Percentiles rank a stretch among this genome's conserved stretches.
Conservation (phyloP, 768 basidiomycete species). For the Cyathus striatus region DNA sequence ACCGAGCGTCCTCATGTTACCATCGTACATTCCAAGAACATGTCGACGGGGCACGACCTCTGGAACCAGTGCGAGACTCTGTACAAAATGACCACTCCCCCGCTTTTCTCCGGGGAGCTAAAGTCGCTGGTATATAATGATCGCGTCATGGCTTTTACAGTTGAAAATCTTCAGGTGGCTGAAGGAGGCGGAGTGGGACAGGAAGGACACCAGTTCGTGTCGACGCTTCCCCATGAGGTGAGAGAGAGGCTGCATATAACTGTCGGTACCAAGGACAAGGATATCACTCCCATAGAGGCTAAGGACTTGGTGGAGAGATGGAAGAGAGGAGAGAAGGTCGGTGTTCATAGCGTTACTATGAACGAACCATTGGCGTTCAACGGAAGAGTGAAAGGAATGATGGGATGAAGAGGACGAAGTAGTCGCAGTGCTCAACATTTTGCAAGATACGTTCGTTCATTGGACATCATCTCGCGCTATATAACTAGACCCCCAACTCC, state of each 20-base stretch:
- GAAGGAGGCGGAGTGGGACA: conserved; percentile 20
- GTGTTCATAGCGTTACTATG: not conserved
- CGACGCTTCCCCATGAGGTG: conserved; percentile 39
- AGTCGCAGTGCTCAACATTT: too few relatives aligned
- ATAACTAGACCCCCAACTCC: too few relatives aligned
- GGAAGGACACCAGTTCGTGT: conserved; percentile 42
- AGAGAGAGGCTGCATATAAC: conserved; percentile 73
- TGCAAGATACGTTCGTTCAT: too few relatives aligned
- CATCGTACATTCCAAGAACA: conserved; percentile 64
- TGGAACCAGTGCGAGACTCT: conserved; percentile 50
- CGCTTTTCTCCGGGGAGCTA: conserved; percentile 58
- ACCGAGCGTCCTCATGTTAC: conserved; percentile 76
- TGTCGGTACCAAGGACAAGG: conserved; percentile 60
- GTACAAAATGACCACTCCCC: conserved; percentile 28
- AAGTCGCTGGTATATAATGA: conserved; percentile 68
- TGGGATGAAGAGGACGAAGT: too few relatives aligned
- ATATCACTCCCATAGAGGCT: conserved; percentile 64
- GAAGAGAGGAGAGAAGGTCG: conserved; percentile 26
- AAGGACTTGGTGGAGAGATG: conserved; percentile 56
- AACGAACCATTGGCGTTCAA: conserved; percentile 4
- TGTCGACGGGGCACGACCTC: conserved; percentile 21
- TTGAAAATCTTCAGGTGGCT: conserved; percentile 49
- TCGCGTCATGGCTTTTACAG: conserved; percentile 74
- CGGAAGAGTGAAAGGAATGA: conserved; percentile 11
- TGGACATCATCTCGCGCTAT: too few relatives aligned